Conservation (phyloP, 2,329 filamentous ascomycete species). For the Aureobasidium sp. region DNA sequence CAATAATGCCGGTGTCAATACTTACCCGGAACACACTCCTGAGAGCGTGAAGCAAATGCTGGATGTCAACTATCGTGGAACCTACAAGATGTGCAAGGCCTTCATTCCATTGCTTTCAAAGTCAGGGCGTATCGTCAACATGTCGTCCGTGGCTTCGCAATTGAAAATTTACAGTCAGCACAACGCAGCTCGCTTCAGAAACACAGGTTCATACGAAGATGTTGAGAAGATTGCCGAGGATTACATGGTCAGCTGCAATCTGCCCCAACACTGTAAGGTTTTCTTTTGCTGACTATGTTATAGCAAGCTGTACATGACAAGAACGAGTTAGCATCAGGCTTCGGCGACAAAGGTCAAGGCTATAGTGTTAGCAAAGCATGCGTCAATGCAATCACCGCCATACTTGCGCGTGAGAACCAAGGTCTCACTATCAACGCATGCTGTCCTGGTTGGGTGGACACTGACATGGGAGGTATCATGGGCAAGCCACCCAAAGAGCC, state of each 20-base stretch:
- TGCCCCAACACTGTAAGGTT: background rate
- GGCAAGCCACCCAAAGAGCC: conserved; percentile 28
- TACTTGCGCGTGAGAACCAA: conserved; percentile 27
- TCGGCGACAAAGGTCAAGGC: conserved; percentile 22
- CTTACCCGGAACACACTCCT: conserved; percentile 23
- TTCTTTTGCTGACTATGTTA: background rate
- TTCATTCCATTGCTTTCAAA: conserved; percentile 25
- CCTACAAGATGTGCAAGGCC: conserved; percentile 30
- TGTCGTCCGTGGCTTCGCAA: conserved; percentile 28
- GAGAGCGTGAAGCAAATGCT: conserved; percentile 28
- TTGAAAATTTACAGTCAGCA: conserved; percentile 26
- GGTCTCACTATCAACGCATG: conserved; percentile 30
- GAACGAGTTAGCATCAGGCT: conserved; percentile 24
- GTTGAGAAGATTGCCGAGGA: conserved; percentile 27
- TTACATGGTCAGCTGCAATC: conserved; percentile 21
- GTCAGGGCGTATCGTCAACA: conserved; percentile 30
- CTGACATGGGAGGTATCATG: conserved; percentile 30
- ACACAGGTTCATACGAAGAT: conserved; percentile 20
- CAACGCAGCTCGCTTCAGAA: conserved; percentile 24
- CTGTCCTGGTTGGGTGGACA: conserved; percentile 33
- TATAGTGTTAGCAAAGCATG: conserved; percentile 32
- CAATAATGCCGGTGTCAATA: conserved; percentile 32
- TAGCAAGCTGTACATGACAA: conserved; percentile 19
- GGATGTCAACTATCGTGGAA: conserved; percentile 31
- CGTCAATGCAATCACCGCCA: conserved; percentile 27